Conservation (phyloP, 1,139 yeast genomes). For the Diutina neorugosa region DNA sequence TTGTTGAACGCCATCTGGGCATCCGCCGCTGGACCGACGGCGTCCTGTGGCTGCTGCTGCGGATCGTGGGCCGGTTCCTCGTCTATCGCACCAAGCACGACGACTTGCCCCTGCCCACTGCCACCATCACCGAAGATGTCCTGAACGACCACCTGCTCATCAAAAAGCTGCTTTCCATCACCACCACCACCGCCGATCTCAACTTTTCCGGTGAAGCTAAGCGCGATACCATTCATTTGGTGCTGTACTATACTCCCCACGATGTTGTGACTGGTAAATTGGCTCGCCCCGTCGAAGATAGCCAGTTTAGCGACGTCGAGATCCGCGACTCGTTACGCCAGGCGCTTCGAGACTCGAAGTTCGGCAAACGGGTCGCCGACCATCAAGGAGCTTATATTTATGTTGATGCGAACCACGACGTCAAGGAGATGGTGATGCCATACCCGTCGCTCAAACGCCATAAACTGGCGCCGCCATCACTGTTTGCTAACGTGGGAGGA, state of each 20-base stretch:
- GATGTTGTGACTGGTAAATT: background rate
- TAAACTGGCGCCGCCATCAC: background rate
- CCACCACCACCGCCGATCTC: background rate
- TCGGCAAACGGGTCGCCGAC: background rate
- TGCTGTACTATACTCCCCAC: background rate
- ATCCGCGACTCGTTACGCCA: background rate
- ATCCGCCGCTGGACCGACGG: constrained; percentile 2
- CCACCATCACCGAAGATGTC: background rate
- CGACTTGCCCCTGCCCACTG: background rate
- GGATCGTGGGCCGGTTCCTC: background rate
- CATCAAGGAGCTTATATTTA: background rate
- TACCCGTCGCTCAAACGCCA: background rate
- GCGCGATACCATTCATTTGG: background rate
- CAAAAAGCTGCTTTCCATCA: background rate
- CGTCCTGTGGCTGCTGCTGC: background rate
- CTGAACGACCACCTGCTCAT: background rate
- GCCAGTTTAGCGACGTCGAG: background rate
- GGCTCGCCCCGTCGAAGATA: background rate
- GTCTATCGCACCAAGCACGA: background rate
- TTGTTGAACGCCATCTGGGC: background rate
- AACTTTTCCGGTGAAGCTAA: background rate
- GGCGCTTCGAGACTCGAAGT: background rate
- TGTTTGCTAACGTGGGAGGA: background rate
- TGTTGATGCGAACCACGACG: background rate
- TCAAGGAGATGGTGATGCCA: background rate